phyloP scores from a whole-genome alignment of 495 filamentous ascomycete genomes.

The Massariosphaeria phaeospora region DNA sequence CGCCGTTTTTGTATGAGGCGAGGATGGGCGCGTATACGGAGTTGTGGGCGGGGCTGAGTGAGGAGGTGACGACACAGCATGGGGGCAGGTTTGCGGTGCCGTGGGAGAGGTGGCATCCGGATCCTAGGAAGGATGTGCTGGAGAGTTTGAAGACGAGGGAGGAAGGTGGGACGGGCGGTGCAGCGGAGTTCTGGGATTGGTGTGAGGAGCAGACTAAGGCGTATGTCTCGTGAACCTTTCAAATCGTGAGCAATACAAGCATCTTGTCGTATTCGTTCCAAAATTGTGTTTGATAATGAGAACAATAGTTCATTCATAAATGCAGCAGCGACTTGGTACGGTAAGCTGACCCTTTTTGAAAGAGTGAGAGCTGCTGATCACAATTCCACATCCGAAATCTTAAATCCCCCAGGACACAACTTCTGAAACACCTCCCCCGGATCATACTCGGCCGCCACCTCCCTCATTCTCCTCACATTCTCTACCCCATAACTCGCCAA shows the following conservation, averaged over 20 bases:
- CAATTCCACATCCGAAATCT: slow-evolving; percentile 3
- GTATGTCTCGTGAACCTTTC: not conserved
- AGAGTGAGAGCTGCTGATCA: not conserved
- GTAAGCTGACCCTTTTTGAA: not conserved
- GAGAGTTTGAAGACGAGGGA: slow-evolving; percentile 33
- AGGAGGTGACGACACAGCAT: slow-evolving; percentile 37
- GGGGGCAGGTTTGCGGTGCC: slow-evolving; percentile 42
- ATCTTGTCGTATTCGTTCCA: too few relatives aligned
- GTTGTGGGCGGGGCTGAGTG: slow-evolving; percentile 44
- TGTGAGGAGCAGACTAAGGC: slow-evolving; percentile 37
- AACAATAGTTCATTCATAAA: not conserved
- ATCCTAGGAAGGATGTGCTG: slow-evolving; percentile 35
- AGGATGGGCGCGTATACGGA: slow-evolving; percentile 43
- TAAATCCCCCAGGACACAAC: slow-evolving; percentile 4
- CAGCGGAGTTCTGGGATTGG: slow-evolving; percentile 41
- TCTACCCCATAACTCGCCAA: slow-evolving; percentile 10
- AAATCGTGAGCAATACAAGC: too few relatives aligned
- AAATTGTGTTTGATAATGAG: too few relatives aligned
- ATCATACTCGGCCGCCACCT: slow-evolving; percentile 11
- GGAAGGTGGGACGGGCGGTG: slow-evolving; percentile 39
- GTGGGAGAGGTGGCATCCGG: slow-evolving; percentile 36
- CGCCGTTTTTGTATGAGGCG: slow-evolving; percentile 1
- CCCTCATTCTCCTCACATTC: not conserved
- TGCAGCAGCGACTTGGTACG: not conserved
- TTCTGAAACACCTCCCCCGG: slow-evolving; percentile 13